Base-by-base conservation (phyloP, 2,329 filamentous ascomycete species). In the Parascedosporium putredinis region DNA sequence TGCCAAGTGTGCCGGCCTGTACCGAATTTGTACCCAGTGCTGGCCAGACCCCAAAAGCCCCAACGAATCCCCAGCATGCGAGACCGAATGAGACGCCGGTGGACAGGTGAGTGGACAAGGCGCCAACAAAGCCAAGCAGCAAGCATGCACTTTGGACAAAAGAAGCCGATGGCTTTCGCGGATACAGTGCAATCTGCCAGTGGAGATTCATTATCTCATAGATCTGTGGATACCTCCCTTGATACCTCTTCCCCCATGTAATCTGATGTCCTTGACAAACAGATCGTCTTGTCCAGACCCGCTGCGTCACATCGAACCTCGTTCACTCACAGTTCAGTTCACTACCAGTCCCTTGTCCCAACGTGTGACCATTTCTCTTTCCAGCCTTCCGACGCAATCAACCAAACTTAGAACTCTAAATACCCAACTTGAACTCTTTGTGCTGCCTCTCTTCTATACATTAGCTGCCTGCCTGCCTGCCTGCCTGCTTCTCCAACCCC, bases 401-500 rank as follows among this genome's bases (percentile, higher is more conserved):
- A 42, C 23, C 38, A 20, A 42, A 42, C 38, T 42, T 10, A 22
- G 38, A 42, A 42, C 38, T 42, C 20, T 42, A 42, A 42, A 42
- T 42, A 42, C 16, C 43, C 43, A 45, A 27, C 14, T 24, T 20
- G 10, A 27, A 4, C 43, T 45, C 22, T 5, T 24, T 31, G 12
- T n/a, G 22, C 23, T 44, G n/a, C 24, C 20, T 24, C n/a, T 16
- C 24, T 46, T 25, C 18, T 29, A 33, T 6, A 29, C 9, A 8
- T 25, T 48, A 38, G 42, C 43, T 12, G 47, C 42, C 38, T 18
- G 33, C 42, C 43, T 22, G 40, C 45, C 42, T 49, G 44, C 38
- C 16, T 22, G 40, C 24, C 34, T 53, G 53, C 43, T 38, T 40
- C 40, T 50, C 48, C 12, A 12, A 44, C 34, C 42, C 42, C 24